A percentile compares a stretch with the other conserved stretches of the same genome.
Conservation (phyloP, 768 basidiomycete species). For the Heimioporus sp. region DNA sequence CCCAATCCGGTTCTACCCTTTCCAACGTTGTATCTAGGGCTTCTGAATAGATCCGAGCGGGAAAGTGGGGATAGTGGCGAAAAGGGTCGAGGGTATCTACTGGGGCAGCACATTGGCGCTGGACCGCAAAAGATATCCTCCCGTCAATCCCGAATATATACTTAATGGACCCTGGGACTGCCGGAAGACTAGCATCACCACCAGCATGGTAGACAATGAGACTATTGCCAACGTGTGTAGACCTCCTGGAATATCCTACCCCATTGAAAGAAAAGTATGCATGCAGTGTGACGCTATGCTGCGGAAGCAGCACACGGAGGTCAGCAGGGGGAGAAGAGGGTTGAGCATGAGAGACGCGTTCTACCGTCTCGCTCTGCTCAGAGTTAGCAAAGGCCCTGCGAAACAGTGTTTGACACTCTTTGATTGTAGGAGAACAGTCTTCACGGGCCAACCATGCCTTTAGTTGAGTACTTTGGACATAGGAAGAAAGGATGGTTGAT, state of each 20-base stretch:
- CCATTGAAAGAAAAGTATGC: neutral
- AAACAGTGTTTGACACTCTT: conserved; percentile 1
- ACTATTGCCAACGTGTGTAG: neutral
- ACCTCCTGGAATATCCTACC: neutral
- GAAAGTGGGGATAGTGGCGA: conserved; percentile 10
- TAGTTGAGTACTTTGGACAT: neutral
- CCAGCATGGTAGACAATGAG: neutral
- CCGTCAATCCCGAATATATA: neutral
- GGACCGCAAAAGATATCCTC: conserved; percentile 4
- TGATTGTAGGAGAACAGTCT: neutral
- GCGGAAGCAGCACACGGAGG: neutral
- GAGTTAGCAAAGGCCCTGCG: conserved; percentile 4
- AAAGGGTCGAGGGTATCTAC: neutral
- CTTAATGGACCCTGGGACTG: neutral
- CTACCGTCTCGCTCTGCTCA: neutral
- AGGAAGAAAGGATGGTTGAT: neutral
- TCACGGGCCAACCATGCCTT: neutral
- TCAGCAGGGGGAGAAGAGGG: neutral
- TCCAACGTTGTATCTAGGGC: neutral
- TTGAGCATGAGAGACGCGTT: neutral
- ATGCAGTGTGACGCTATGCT: neutral
- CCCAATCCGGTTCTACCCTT: neutral
- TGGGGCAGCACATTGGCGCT: neutral
- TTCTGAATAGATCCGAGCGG: neutral
- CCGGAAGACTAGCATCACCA: neutral